A percentile compares a stretch with the other conserved stretches of the same genome.
Evolutionary conservation across 345 rosid species (phyloP).

Genomic region (Conringia planisiliqua): DNA sequence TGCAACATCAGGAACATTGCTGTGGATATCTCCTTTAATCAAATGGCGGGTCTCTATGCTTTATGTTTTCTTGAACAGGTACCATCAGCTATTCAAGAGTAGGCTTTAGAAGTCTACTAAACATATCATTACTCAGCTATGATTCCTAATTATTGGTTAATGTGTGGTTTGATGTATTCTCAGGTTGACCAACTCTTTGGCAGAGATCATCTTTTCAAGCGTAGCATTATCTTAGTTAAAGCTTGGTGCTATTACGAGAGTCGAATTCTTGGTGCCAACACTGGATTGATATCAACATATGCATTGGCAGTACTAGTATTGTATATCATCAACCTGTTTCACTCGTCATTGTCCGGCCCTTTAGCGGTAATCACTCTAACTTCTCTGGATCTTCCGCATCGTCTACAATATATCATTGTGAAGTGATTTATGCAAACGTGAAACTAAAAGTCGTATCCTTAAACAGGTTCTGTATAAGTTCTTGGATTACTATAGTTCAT

Average conservation of each 20-base stretch:
- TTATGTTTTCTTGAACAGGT: constrained; percentile 83
- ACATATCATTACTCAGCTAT: not conserved
- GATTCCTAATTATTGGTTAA: not conserved
- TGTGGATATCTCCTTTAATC: constrained; percentile 85
- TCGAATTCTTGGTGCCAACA: constrained; percentile 85
- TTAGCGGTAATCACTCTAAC: constrained; percentile 51
- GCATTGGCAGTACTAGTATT: constrained; percentile 78
- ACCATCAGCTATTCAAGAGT: constrained; percentile 7
- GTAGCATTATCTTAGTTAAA: constrained; percentile 69
- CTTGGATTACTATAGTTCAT: constrained; percentile 71
- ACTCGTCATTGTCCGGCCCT: constrained; percentile 66
- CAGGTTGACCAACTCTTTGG: constrained; percentile 70
- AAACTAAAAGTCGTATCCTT: not conserved
- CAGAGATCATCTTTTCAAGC: constrained; percentile 81
- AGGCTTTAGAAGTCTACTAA: not conserved
- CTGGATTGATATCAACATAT: constrained; percentile 80
- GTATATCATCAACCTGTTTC: constrained; percentile 67
- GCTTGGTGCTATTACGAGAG: constrained; percentile 98
- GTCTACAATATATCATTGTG: not conserved
- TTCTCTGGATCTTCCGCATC: constrained; percentile 11
- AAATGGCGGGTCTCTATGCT: constrained; percentile 65
- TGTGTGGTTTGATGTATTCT: not conserved
- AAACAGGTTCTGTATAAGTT: constrained; percentile 65
- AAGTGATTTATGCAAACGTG: not conserved
- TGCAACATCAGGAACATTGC: constrained; percentile 57